Evolutionary conservation across 805 yeast species (phyloP).

Genomic region (Candida vartiovaarae): DNA sequence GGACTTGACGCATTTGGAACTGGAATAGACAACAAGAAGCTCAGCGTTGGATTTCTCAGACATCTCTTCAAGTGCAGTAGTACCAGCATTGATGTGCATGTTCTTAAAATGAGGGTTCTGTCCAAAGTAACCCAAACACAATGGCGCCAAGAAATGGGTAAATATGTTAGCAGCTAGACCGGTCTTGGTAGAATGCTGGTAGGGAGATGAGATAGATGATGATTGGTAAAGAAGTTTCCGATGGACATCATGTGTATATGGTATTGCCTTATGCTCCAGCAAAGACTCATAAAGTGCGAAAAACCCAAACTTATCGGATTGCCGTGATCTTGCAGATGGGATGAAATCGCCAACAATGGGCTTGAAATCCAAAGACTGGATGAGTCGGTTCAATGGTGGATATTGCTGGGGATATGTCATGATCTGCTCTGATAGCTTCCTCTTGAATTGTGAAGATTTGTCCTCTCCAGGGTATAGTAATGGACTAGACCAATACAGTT

Average conservation of each 20-base stretch:
- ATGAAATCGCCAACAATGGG: constrained; percentile 45
- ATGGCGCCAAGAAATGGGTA: constrained; percentile 20
- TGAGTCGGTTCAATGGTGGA: not conserved
- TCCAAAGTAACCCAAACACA: constrained; percentile 10
- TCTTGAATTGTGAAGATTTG: constrained; percentile 32
- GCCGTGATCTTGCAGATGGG: constrained; percentile 46
- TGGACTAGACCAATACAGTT: constrained; percentile 62
- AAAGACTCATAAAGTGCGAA: constrained; percentile 19
- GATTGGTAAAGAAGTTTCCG: constrained; percentile 28
- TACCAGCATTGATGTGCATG: constrained; percentile 7
- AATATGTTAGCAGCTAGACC: constrained; percentile 14
- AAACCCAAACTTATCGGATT: constrained; percentile 24
- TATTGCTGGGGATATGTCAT: constrained; percentile 28
- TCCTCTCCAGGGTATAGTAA: constrained; percentile 10
- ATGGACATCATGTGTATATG: not conserved
- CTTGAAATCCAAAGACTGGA: constrained; percentile 34
- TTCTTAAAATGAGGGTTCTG: not conserved
- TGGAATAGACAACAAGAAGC: constrained; percentile 39
- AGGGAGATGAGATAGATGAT: constrained; percentile 25
- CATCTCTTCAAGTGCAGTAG: constrained; percentile 18
- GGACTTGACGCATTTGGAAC: constrained; percentile 31
- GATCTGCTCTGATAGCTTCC: constrained; percentile 39
- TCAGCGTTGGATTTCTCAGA: constrained; percentile 21
- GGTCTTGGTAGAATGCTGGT: constrained; percentile 1
- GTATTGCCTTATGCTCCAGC: constrained; percentile 9